Base-by-base conservation (phyloP, 345 rosid species). In the Sonneratia caseolaris region DNA sequence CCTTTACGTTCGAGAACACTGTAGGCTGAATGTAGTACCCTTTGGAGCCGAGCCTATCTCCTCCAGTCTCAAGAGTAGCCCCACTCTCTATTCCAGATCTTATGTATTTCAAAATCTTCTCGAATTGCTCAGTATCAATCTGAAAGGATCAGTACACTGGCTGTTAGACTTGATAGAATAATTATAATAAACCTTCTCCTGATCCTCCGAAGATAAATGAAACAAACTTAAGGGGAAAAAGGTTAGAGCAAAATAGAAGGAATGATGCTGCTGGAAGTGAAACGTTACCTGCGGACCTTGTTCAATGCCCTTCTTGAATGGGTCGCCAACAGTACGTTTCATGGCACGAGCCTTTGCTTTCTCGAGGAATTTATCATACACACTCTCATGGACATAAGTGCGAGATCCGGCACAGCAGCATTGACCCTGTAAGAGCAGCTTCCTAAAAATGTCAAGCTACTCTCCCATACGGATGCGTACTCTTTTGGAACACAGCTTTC, bases 351-450 rank as follows among this genome's bases (percentile, higher is more conserved):
- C 88, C 82, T 82, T 91, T 59, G 98, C 86, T 82, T 94, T 94
- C 85, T 88, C 96, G 3, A 87, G 73, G 67, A 94, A 94, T 79
- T 94, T 93, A 74, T 94, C 96, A 38, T 94, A 91, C 15, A 88
- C 74, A 3, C 82, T 71, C 71, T 94, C 98, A 36, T 94, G 98
- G 56, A 94, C 98, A 72, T 65, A 94, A 22, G 98, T 94, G 71
- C 98, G 98, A 36, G 98, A 94, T 37, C 98, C 98, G 68, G 98
- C 93, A 72, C 89, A 84, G 66, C 98, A 94, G 81, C 97, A 90
- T 82, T 94, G 98, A 64, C 98, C 98, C 98, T 93, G 74, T 79
- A 43, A 4, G 32, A 38, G n/a, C 21, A 68, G 21, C 51, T 49
- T 43, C 40, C 51, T 8, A 37, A 37, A 16, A 38, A 22, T 16